Base-by-base conservation (phyloP, 306 rosid genomes). In the Fragaria nilgerrensis region DNA sequence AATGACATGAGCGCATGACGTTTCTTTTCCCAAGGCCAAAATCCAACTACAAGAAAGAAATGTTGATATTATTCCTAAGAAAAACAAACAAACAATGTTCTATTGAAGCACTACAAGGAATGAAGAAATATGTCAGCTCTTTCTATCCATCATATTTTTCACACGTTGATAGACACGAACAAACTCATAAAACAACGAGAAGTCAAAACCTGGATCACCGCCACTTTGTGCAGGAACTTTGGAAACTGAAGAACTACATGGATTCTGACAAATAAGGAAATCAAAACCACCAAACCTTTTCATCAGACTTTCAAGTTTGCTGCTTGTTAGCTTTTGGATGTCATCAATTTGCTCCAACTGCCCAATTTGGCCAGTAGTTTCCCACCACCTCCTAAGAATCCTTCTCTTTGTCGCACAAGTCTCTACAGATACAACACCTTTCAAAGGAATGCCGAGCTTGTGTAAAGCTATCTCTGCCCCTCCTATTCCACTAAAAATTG, bases 361-460 rank as follows among this genome's bases (percentile, higher is more conserved):
- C 71, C 97, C 98, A 0, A 61, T 80, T 75, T 95, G 98, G 76
- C 89, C 84, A 45, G 87, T 85, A 15, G 36, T 59, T 27, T 59
- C 65, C 98, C 98, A 95, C 98, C 98, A 95, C 77, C 82, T 89
- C 80, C 88, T 88, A 20, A 95, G 84, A 78, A 92, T 84, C 83
- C 73, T 87, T 84, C 96, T 89, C 79, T 89, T 95, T 14, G 83
- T 61, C 61, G 65, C 89, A 3, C 86, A 85, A 61, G 88, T 83
- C 83, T 95, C 98, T 19, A 92, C 91, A 5, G 96, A 88, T 10
- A 95, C 87, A 36, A 95, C 87, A 41, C 83, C 89, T 77, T 90
- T 59, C 59, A 53, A 53, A 53, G 25, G 89, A 67, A 95, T 87
- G 36, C 82, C 97, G 25, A 95, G 97, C 73, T 90, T 88, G 74